These are phyloP conservation scores for Saccharomycopsis oosterbeekiorum DNA, from an alignment of 805 yeast genomes.

Conservation along the genomic window DNA sequence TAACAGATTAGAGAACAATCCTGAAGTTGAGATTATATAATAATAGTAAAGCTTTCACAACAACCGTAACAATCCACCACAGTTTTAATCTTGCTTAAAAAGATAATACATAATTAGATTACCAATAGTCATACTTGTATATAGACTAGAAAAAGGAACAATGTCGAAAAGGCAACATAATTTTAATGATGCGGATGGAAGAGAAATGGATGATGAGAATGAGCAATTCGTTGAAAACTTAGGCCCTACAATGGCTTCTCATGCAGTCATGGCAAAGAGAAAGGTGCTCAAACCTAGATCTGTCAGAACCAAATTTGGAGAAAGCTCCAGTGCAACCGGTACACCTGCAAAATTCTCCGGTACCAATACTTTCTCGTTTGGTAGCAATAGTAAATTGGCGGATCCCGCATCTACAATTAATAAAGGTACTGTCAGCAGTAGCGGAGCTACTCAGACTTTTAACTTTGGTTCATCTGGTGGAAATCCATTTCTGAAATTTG, in stretches of 20 bases:
- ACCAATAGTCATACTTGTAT: neutral
- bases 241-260: conserved; percentile 8
- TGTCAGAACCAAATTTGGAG: neutral
- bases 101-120: neutral
- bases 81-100: no score
- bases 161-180: conserved; percentile 1
- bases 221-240: neutral
- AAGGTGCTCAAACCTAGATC: conserved; percentile 14
- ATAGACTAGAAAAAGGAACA: neutral
- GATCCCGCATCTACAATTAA: neutral
- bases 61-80: no score
- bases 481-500: neutral
- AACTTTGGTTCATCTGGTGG: neutral
- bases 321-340: neutral
- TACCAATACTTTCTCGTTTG: neutral
- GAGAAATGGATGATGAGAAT: conserved; percentile 12
- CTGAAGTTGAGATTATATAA: neutral
- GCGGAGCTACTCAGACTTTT: neutral
- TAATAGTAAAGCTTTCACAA: no score
- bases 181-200: neutral
- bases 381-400: neutral
- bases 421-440: neutral
- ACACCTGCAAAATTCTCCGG: neutral
- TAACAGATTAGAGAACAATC: neutral
- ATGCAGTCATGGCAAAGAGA: conserved; percentile 13